Conservation (phyloP, 1,284 basidiomycete species). For the Pulchroboletus neoregius region DNA sequence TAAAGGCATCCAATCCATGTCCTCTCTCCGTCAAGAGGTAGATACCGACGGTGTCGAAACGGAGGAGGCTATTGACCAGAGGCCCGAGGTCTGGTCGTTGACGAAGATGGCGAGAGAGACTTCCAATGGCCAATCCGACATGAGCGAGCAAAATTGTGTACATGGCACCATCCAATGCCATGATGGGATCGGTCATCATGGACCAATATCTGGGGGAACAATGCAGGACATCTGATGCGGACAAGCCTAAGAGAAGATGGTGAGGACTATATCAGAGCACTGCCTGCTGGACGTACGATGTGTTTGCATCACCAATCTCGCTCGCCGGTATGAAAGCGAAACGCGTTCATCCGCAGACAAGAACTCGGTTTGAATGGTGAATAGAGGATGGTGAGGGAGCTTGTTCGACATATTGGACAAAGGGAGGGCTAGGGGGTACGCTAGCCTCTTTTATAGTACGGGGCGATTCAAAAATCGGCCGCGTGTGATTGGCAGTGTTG, state of each 20-base stretch:
- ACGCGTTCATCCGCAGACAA: slow-evolving; percentile 44
- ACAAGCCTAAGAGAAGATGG: slow-evolving; percentile 34
- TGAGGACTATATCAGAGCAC: slow-evolving; percentile 7
- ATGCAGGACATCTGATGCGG: slow-evolving; percentile 42
- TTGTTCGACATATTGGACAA: slow-evolving; percentile 30
- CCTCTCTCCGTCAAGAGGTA: slow-evolving; percentile 54
- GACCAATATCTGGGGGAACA: slow-evolving; percentile 47
- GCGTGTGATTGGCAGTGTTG: too few relatives aligned
- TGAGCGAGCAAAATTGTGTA: slow-evolving; percentile 47
- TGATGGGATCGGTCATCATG: slow-evolving; percentile 48
- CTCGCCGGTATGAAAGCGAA: slow-evolving; percentile 46
- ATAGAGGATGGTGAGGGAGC: slow-evolving; percentile 44
- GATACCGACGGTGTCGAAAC: slow-evolving; percentile 48
- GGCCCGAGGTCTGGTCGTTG: slow-evolving; percentile 45
- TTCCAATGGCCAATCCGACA: slow-evolving; percentile 47
- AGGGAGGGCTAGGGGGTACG: too few relatives aligned
- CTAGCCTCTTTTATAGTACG: too few relatives aligned
- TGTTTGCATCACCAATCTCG: slow-evolving; percentile 43
- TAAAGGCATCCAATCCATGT: slow-evolving; percentile 56
- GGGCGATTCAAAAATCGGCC: too few relatives aligned
- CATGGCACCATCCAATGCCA: slow-evolving; percentile 45
- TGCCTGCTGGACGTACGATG: slow-evolving; percentile 37
- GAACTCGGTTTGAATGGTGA: slow-evolving; percentile 40
- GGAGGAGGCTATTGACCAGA: slow-evolving; percentile 42
- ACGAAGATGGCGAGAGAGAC: slow-evolving; percentile 45